Evolutionary conservation across 176 grass and related monocot species (phyloP), one percentile per base, ranked within the genome.

Genomic region (Oryza meyeriana): DNA sequence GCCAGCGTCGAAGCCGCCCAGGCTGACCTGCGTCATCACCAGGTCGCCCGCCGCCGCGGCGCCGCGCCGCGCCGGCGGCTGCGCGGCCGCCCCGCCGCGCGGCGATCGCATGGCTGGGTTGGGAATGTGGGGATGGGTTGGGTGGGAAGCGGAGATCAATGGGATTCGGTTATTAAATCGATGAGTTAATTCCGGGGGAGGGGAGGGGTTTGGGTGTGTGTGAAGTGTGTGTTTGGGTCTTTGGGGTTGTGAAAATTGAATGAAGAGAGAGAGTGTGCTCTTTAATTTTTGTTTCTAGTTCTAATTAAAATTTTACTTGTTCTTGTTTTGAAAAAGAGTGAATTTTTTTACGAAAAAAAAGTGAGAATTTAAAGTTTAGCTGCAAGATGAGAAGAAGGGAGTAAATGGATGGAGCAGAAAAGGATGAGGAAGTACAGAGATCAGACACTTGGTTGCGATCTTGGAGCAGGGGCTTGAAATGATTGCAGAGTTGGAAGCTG

Each of bases 1-100:
- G 27, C 28, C 38, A 50, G 35, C 64, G 22, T 87, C 90, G 50
- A 98, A 98, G 16, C 92, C 95, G 3, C 92, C 95, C 2, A 94
- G 72, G 75, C 86, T 88, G 9, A 98, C 83, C 85, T 98, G 90
- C 48, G 81, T 89, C 0, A 79, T 80, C 47, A 91, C 84, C 79
- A 98, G 52, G 52, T 88, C 88, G 22, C 36, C 6, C 27, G 75
- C 28, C 61, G 17, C 41, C 18, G 77, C 5, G 42, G 18, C 66
- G 29, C 72, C 52, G 45, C 33, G 38, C 16, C 59, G 69, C 75
- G 81, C 47, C 38, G 81, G 74, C 83, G 27, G 57, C 18, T 25
- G 47, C 39, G 39, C 39, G 39, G 39, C 39, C 39, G 39, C 39
- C 2, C 39, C 44, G 14, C 44, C 44, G 45, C 45, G 45, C 45